phyloP scores from a whole-genome alignment of 176 grass and related monocot genomes.

The Metroxylon sagu region DNA sequence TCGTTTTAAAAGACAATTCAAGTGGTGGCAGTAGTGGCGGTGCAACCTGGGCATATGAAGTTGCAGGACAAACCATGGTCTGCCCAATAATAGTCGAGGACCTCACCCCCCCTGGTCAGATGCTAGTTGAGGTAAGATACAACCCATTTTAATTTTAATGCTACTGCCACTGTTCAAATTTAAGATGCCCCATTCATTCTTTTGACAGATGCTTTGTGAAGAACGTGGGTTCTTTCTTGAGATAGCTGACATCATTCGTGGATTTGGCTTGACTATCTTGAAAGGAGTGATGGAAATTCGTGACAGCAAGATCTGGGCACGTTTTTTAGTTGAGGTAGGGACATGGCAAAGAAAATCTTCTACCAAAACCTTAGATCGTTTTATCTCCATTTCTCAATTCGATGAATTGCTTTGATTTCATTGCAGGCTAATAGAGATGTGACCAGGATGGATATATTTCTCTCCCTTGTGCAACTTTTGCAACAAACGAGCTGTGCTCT shows the following conservation, averaged over 20 bases:
- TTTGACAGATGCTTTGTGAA: slow-evolving; percentile 83
- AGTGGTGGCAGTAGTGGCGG: slow-evolving; percentile 45
- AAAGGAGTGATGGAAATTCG: slow-evolving; percentile 90
- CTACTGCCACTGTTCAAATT: no score
- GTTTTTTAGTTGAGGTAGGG: slow-evolving; percentile 79
- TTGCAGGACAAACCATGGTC: slow-evolving; percentile 88
- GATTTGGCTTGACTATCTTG: slow-evolving; percentile 83
- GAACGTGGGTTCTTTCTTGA: slow-evolving; percentile 95
- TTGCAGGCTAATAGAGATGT: slow-evolving; percentile 85
- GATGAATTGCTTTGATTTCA: slow-evolving; percentile 1
- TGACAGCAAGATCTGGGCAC: slow-evolving; percentile 83
- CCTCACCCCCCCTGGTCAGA: slow-evolving; percentile 72
- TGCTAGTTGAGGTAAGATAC: slow-evolving; percentile 87
- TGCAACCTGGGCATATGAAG: slow-evolving; percentile 93
- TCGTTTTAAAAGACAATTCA: slow-evolving; percentile 88
- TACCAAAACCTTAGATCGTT: not conserved
- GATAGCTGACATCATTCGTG: slow-evolving; percentile 90
- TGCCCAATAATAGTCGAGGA: slow-evolving; percentile 98
- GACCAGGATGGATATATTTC: slow-evolving; percentile 95
- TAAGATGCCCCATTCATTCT: not conserved
- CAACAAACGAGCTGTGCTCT: slow-evolving; percentile 62
- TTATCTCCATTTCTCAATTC: not conserved
- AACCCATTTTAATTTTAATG: not conserved
- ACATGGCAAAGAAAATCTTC: not conserved
- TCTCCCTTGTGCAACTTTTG: slow-evolving; percentile 86